Base-by-base conservation (phyloP, 75 land plant genomes). In the Cunninghamia lanceolata region DNA sequence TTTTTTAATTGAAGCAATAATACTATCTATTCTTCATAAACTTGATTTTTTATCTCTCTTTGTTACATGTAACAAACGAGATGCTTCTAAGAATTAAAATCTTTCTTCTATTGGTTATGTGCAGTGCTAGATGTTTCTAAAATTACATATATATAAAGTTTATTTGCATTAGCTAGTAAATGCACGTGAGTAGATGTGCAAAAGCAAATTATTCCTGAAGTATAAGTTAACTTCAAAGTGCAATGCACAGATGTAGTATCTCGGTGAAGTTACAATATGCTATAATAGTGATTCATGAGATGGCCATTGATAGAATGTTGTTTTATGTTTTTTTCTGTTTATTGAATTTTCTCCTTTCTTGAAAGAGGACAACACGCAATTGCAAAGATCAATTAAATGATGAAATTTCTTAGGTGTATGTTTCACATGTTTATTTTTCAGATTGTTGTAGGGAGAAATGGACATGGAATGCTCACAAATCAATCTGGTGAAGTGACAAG, bases 381-480 rank as follows among this genome's bases (percentile, higher is more conserved):
- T 71, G 75, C 75, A 71, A 71, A 71, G 75, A 71, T 42, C 82
- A 79, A 79, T 79, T 35, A 42, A 21, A 25, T 43, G 11, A 43
- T 21, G 28, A 79, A 79, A 30, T 75, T 38, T 36, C n/a, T 79
- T 38, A 35, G 40, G 39, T 36, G 38, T 75, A 21, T 78, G 40
- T 40, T 39, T 79, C 66, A 83, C 43, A 35, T 83, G 84, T 52
- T 35, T n/a, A 15, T 53, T 81, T 79, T 77, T 9, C 83, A 85
- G 87, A 86, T 86, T 88, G 87, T 88, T 85, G 88, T 88, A 30
- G 78, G 89, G 19, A 82, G 84, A 5, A 82, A 21, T 39, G 89
- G 74, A 4, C 46, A 83, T 39, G 77, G 70, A 25, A 63, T 68
- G 53, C 89, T 86, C 83, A 88, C 87, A 63, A 88, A 88, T 56